phyloP scores from a whole-genome alignment of 1,139 yeast genomes.

The Geotrichum restrictum region DNA sequence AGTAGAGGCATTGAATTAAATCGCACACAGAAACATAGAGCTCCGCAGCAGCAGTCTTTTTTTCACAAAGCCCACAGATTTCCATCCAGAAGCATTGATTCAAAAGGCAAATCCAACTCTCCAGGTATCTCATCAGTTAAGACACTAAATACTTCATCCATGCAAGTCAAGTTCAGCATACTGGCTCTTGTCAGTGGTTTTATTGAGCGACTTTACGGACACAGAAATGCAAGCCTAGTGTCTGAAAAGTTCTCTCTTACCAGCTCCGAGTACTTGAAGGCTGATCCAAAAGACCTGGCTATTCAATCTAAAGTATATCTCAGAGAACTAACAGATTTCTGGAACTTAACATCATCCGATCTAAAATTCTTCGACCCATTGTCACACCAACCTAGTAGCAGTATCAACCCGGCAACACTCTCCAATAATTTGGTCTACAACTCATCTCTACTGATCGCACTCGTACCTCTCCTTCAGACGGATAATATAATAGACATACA shows the following conservation, averaged over 20 bases:
- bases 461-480: slow-evolving; percentile 2
- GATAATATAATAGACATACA: neutral
- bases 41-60: neutral
- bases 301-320: slow-evolving; percentile 6
- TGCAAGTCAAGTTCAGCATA: slow-evolving; percentile 13
- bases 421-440: slow-evolving; percentile 16
- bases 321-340: slow-evolving; percentile 7
- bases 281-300: slow-evolving; percentile 1
- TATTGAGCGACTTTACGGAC: slow-evolving; percentile 10
- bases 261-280: neutral
- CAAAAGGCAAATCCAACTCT: slow-evolving; percentile 8
- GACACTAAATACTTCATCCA: slow-evolving; percentile 7
- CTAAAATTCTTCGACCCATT: slow-evolving; percentile 8
- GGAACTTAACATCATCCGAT: slow-evolving; percentile 9
- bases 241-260: slow-evolving; percentile 4
- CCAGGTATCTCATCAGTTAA: neutral
- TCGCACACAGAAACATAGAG: neutral
- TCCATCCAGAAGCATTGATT: neutral
- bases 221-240: slow-evolving; percentile 7
- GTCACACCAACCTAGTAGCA: slow-evolving; percentile 1
- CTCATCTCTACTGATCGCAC: slow-evolving; percentile 5
- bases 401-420: slow-evolving; percentile 16
- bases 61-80: neutral
- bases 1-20: slow-evolving; percentile 2
- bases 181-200: slow-evolving; percentile 8